Percentiles rank a stretch among this genome's conserved stretches.
phyloP scores from a whole-genome alignment of 2,329 filamentous ascomycete species.

The Diplocarpon rosae region DNA sequence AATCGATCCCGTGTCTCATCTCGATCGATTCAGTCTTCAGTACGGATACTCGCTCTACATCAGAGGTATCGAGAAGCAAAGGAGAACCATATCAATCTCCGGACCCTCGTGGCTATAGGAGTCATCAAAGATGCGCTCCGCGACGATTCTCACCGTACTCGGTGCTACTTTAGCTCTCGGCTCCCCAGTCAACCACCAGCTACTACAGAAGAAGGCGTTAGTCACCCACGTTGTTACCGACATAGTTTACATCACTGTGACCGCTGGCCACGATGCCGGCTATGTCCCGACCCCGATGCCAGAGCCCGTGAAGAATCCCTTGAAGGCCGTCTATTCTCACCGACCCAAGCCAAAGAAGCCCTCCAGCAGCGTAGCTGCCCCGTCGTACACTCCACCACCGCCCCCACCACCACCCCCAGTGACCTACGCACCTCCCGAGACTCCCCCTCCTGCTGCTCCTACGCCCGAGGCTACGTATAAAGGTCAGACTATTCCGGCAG shows the following conservation, averaged over 20 bases:
- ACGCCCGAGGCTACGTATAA: too few species aligned
- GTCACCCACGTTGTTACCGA: constrained; percentile 25
- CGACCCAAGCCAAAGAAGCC: too few species aligned
- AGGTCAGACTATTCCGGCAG: too few species aligned
- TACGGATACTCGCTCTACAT: too few species aligned
- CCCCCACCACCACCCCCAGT: too few species aligned
- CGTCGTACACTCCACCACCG: too few species aligned
- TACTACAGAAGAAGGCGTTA: constrained; percentile 24
- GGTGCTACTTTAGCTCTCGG: constrained; percentile 28
- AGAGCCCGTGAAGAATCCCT: not conserved
- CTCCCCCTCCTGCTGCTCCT: too few species aligned
- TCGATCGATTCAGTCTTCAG: not conserved
- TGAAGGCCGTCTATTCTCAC: not conserved
- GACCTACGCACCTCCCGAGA: too few species aligned
- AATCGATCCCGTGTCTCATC: constrained; percentile 7
- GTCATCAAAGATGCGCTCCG: constrained; percentile 31
- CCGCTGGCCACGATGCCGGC: constrained; percentile 20
- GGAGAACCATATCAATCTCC: too few species aligned
- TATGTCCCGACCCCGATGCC: not conserved
- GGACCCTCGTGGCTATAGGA: constrained; percentile 20
- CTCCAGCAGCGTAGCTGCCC: too few species aligned
- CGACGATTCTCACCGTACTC: constrained; percentile 28
- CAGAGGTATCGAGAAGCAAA: too few species aligned
- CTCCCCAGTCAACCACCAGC: constrained; percentile 26
- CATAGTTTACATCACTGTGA: constrained; percentile 30